Percentiles rank a stretch among this genome's conserved stretches.
Conservation (phyloP, 2,329 filamentous ascomycete genomes). For the Trichoderma pleuroti region DNA sequence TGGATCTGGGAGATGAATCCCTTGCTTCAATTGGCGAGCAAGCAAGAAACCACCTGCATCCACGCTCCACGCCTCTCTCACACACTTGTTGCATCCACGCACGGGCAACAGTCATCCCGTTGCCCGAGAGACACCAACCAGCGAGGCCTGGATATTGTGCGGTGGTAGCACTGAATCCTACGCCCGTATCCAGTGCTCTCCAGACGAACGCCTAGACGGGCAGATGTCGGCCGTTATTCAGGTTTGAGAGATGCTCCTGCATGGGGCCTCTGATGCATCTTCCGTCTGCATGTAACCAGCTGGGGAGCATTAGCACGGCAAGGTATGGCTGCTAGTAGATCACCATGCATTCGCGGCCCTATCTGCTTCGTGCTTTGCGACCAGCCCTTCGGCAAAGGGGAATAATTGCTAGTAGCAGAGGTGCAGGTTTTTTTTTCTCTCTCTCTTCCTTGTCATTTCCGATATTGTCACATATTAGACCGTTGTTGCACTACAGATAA, state of each 20-base stretch:
- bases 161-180: conserved; percentile 18
- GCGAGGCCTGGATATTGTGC: neutral
- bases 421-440: neutral
- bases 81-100: neutral
- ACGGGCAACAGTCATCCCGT: conserved; percentile 6
- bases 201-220: conserved; percentile 4
- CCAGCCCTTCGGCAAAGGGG: conserved; percentile 8
- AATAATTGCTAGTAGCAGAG: neutral
- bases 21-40: neutral
- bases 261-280: conserved; percentile 8
- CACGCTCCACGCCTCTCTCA: neutral
- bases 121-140: conserved; percentile 15
- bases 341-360: neutral
- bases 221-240: conserved; percentile 15
- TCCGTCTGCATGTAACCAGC: conserved; percentile 13
- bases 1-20: neutral
- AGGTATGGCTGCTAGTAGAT: neutral
- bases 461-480: neutral
- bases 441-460: conserved; percentile 2
- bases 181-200: neutral
- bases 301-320: neutral
- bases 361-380: neutral
- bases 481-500: neutral
- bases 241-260: conserved; percentile 2
- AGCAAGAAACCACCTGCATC: neutral